Evolutionary conservation across 345 rosid species (phyloP).

Genomic region (Geranium rotundifolium): DNA sequence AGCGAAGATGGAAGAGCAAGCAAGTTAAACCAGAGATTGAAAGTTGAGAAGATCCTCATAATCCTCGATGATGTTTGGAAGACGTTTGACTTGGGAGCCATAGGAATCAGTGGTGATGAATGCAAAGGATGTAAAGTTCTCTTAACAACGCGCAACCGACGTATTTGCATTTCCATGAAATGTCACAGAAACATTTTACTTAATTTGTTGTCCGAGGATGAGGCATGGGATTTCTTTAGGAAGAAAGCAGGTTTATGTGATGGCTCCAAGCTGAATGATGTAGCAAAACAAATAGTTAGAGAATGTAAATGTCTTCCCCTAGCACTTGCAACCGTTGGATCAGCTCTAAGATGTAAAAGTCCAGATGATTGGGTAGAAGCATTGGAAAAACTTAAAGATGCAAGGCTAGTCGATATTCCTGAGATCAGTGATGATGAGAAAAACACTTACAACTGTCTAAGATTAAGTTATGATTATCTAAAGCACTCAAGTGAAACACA

Average conservation of each 20-base stretch:
- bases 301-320: slow-evolving; percentile 5
- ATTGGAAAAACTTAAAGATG: not conserved
- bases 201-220: not conserved
- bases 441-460: slow-evolving; percentile 2
- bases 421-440: not conserved
- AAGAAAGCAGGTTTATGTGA: slow-evolving; percentile 1
- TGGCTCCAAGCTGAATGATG: not conserved
- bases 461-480: slow-evolving; percentile 11
- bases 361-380: not conserved
- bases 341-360: slow-evolving; percentile 5
- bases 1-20: not conserved
- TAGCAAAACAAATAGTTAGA: slow-evolving; percentile 1
- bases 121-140: not conserved
- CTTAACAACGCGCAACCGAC: not conserved
- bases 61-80: not conserved
- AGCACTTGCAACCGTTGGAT: slow-evolving; percentile 7
- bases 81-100: not conserved
- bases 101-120: not conserved
- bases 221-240: not conserved
- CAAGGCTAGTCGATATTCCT: not conserved
- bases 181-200: not conserved
- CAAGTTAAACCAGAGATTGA: not conserved
- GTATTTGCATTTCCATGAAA: not conserved
- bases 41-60: not conserved
- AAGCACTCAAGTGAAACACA: not conserved